Evolutionary conservation across 345 rosid genomes (phyloP), one percentile per base, ranked within the genome.

Genomic region (Dipteronia sinensis): DNA sequence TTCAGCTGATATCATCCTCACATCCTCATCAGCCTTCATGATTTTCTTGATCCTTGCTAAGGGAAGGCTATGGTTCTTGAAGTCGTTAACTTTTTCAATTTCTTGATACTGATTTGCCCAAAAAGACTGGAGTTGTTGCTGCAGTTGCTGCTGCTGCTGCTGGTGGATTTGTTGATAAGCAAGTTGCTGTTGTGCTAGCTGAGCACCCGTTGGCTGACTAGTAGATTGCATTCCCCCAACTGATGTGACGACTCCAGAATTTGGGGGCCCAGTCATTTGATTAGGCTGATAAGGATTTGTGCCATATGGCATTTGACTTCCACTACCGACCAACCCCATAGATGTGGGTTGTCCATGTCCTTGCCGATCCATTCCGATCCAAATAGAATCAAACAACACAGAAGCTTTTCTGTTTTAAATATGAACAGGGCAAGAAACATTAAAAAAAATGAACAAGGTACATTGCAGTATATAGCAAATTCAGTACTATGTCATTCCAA

Each of bases 11-110:
- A 95, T 95, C 99, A 93, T 95, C 79, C 95, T 90, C 53, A 95
- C 99, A 49, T 95, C 99, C 79, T 95, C 99, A 10, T 95, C 99
- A 0, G 99, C 99, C 82, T 95, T 95, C 99, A 95, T 95, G 91
- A 95, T 95, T 82, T 95, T 95, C 91, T 95, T 95, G 87, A 95
- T 95, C 85, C 99, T 91, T 0, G 98, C 98, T 4, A 95, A 74
- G 0, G 99, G 98, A 81, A 96, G 94, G 87, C 94, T 93, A 74
- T 96, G 99, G 83, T 91, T 91, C 89, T 91, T 95, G 85, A 95
- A 95, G 80, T 93, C 99, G 0, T 90, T 83, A 38, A 91, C 92
- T 69, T 88, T 90, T 74, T 91, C 97, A 1, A 96, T 89, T 63
- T 96, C 98, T 72, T 91, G 91, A 83, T 86, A 87, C 75, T 96